Evolutionary conservation across 1,284 basidiomycete genomes (phyloP).

Genomic region (Meripilus lineatus): DNA sequence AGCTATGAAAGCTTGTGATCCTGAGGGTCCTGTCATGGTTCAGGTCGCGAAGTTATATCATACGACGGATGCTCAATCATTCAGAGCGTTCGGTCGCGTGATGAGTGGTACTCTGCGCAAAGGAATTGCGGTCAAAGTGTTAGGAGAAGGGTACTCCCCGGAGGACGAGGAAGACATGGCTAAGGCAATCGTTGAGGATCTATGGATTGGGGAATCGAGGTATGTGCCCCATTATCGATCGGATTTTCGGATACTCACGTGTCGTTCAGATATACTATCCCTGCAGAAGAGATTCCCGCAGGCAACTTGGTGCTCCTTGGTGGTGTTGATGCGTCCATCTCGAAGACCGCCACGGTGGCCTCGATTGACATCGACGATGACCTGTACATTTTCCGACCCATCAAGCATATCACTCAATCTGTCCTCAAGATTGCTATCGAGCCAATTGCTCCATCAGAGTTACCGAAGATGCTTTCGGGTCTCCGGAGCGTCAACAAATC

Average conservation of each 20-base stretch:
- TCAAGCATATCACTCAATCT: slow-evolving; percentile 95
- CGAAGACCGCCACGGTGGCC: slow-evolving; percentile 91
- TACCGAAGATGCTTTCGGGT: slow-evolving; percentile 98
- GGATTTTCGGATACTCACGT: neutral
- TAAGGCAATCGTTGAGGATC: slow-evolving; percentile 77
- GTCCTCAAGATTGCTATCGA: slow-evolving; percentile 99
- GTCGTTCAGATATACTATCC: slow-evolving; percentile 75
- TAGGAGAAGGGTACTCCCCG: slow-evolving; percentile 94
- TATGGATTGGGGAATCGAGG: slow-evolving; percentile 91
- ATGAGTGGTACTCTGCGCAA: slow-evolving; percentile 87
- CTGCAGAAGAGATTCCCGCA: slow-evolving; percentile 82
- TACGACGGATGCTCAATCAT: slow-evolving; percentile 92
- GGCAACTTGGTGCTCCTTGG: slow-evolving; percentile 92
- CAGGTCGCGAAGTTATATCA: slow-evolving; percentile 94
- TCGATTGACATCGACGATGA: slow-evolving; percentile 77
- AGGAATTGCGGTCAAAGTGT: slow-evolving; percentile 88
- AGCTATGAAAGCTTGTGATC: slow-evolving; percentile 80
- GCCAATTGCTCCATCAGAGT: slow-evolving; percentile 94
- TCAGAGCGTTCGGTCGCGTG: slow-evolving; percentile 94
- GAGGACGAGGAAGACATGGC: slow-evolving; percentile 99
- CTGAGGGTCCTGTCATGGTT: slow-evolving; percentile 87
- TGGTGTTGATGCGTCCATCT: slow-evolving; percentile 92
- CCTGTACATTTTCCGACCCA: slow-evolving; percentile 90
- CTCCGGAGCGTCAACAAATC: slow-evolving; percentile 97
- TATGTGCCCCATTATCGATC: slow-evolving; percentile 34